A percentile compares a stretch with the other conserved stretches of the same genome.
Evolutionary conservation across 2,329 filamentous ascomycete species (phyloP).

Genomic region (Aspergillus novoparasiticus): DNA sequence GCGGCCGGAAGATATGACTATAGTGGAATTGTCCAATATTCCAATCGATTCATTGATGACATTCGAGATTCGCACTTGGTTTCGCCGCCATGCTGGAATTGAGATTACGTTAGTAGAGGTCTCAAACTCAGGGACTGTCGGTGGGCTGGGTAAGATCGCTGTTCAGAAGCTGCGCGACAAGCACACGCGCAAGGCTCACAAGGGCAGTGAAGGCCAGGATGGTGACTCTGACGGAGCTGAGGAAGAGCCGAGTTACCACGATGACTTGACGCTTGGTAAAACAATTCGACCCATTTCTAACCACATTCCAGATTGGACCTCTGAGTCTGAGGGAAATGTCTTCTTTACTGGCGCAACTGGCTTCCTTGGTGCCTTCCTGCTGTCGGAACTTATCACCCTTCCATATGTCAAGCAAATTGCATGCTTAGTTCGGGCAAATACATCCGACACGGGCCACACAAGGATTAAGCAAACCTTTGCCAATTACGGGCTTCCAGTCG

Average conservation of each 20-base stretch:
- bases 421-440: conserved; percentile 20
- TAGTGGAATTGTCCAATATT: conserved; percentile 26
- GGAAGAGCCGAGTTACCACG: not conserved
- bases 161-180: conserved; percentile 18
- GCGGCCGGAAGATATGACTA: conserved; percentile 15
- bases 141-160: conserved; percentile 16
- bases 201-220: not conserved
- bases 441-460: not conserved
- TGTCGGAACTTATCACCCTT: conserved; percentile 7
- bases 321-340: conserved; percentile 13
- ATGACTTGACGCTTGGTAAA: conserved; percentile 9
- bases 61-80: conserved; percentile 33
- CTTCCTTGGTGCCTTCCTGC: conserved; percentile 18
- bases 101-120: conserved; percentile 60
- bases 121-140: conserved; percentile 20
- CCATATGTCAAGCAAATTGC: conserved; percentile 14
- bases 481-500: conserved; percentile 9
- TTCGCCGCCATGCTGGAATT: conserved; percentile 25
- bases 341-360: conserved; percentile 20
- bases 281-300: conserved; percentile 7
- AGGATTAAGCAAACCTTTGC: conserved; percentile 13
- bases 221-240: not conserved
- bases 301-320: conserved; percentile 8
- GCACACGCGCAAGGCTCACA: conserved; percentile 5
- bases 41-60: conserved; percentile 32